Conservation (phyloP, 768 basidiomycete species). For the Agrocybe pediades region DNA sequence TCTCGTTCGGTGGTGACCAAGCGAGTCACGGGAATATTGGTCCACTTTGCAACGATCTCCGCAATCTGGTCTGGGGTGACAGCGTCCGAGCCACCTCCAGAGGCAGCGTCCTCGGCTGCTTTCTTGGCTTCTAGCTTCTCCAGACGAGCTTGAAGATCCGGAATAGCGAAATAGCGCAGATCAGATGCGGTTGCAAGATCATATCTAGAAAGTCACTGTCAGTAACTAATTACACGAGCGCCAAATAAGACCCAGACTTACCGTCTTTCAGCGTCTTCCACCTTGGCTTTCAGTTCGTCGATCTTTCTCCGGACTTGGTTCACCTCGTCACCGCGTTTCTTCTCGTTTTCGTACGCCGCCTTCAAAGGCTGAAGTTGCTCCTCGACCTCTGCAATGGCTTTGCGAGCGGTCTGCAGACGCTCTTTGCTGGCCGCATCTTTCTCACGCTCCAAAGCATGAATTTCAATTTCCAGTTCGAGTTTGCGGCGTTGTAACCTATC, state of each 20-base stretch:
- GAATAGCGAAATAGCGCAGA: slow-evolving; percentile 88
- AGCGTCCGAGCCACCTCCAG: slow-evolving; percentile 56
- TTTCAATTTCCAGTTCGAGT: slow-evolving; percentile 91
- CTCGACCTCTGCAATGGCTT: slow-evolving; percentile 80
- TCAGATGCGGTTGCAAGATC: slow-evolving; percentile 83
- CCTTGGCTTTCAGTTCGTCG: slow-evolving; percentile 89
- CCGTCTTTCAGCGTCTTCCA: slow-evolving; percentile 90
- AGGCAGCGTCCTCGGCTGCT: slow-evolving; percentile 64
- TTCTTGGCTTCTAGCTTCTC: slow-evolving; percentile 59
- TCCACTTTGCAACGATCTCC: slow-evolving; percentile 93
- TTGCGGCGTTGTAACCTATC: slow-evolving; percentile 88
- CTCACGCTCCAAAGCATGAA: slow-evolving; percentile 92
- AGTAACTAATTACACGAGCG: neutral
- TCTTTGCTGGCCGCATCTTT: slow-evolving; percentile 90
- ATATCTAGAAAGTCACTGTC: slow-evolving; percentile 38
- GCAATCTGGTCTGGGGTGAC: slow-evolving; percentile 92
- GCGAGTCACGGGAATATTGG: slow-evolving; percentile 86
- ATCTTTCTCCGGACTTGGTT: slow-evolving; percentile 76
- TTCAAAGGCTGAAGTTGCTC: slow-evolving; percentile 83
- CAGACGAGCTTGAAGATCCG: slow-evolving; percentile 73
- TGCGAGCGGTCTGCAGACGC: slow-evolving; percentile 70
- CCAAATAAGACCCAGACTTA: slow-evolving; percentile 33
- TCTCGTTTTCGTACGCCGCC: slow-evolving; percentile 87
- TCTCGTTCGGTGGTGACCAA: slow-evolving; percentile 90
- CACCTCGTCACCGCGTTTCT: slow-evolving; percentile 79